A percentile compares a stretch with the other conserved stretches of the same genome.
phyloP scores from a whole-genome alignment of 1,139 yeast genomes.

The Kurtzmaniella quercitrusa region DNA sequence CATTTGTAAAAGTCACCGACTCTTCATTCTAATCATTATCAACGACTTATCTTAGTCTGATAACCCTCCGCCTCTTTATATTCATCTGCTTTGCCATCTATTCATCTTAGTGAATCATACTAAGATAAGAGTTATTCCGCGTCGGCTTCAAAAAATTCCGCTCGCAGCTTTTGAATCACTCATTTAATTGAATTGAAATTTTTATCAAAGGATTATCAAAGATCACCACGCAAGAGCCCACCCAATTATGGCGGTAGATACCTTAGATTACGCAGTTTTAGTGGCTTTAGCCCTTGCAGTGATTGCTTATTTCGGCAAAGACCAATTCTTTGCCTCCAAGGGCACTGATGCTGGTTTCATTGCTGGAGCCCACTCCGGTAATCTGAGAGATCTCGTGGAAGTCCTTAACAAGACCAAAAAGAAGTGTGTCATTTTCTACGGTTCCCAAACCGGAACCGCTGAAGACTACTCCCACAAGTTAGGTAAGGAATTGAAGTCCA shows the following conservation, averaged over 20 bases:
- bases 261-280: slow-evolving; percentile 68
- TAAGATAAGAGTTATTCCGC: too few species aligned
- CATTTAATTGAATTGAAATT: too few species aligned
- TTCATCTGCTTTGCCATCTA: too few species aligned
- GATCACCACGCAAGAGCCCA: background rate
- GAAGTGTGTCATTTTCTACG: slow-evolving; percentile 78
- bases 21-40: too few species aligned
- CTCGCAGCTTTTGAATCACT: too few species aligned
- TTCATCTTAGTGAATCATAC: too few species aligned
- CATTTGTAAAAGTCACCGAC: too few species aligned
- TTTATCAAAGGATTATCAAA: too few species aligned
- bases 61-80: too few species aligned
- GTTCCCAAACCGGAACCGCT: slow-evolving; percentile 99
- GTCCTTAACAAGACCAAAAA: slow-evolving; percentile 61
- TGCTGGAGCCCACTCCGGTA: slow-evolving; percentile 27
- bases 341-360: slow-evolving; percentile 39
- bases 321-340: slow-evolving; percentile 42
- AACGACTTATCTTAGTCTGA: too few species aligned
- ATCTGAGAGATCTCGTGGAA: slow-evolving; percentile 60
- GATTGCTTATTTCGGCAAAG: slow-evolving; percentile 64
- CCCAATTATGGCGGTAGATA: slow-evolving; percentile 48
- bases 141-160: too few species aligned
- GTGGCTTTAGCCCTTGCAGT: slow-evolving; percentile 62
- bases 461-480: slow-evolving; percentile 93
- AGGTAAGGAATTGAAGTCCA: slow-evolving; percentile 79